Evolutionary conservation across 805 yeast species (phyloP).

Genomic region (Zygosaccharomyces bisporus): DNA sequence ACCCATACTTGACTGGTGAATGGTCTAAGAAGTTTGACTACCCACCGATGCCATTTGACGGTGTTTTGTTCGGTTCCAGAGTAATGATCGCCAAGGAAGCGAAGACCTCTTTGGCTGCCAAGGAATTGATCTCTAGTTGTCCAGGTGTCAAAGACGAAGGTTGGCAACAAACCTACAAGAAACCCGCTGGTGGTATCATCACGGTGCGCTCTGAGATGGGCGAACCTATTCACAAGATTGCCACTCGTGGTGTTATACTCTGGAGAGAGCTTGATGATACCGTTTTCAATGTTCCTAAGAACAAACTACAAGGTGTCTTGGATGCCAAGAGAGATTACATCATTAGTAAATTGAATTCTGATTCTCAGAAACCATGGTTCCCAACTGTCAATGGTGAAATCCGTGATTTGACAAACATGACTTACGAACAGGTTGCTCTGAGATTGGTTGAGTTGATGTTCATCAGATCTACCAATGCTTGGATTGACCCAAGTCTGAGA

Average conservation of each 20-base stretch:
- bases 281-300: constrained; percentile 85
- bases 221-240: constrained; percentile 97
- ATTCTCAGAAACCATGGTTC: constrained; percentile 98
- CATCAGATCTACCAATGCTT: constrained; percentile 68
- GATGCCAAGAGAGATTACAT: constrained; percentile 81
- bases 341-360: constrained; percentile 81
- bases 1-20: constrained; percentile 94
- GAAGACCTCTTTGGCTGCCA: constrained; percentile 88
- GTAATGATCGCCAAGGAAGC: constrained; percentile 98
- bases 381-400: constrained; percentile 68
- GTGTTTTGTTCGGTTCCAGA: constrained; percentile 92
- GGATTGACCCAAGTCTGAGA: constrained; percentile 87
- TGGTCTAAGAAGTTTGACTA: constrained; percentile 87
- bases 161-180: constrained; percentile 94
- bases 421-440: constrained; percentile 84
- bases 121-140: constrained; percentile 83
- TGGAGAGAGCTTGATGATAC: constrained; percentile 98
- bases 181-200: constrained; percentile 94
- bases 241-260: constrained; percentile 94
- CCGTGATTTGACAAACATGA: constrained; percentile 92
- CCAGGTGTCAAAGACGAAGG: constrained; percentile 82
- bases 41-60: constrained; percentile 99
- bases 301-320: constrained; percentile 76
- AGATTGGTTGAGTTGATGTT: constrained; percentile 87
- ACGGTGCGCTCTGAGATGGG: constrained; percentile 99